Percentiles rank a stretch among this genome's conserved stretches.
Conservation (phyloP, 1,139 yeast species). For the Meyerozyma carpophila region DNA sequence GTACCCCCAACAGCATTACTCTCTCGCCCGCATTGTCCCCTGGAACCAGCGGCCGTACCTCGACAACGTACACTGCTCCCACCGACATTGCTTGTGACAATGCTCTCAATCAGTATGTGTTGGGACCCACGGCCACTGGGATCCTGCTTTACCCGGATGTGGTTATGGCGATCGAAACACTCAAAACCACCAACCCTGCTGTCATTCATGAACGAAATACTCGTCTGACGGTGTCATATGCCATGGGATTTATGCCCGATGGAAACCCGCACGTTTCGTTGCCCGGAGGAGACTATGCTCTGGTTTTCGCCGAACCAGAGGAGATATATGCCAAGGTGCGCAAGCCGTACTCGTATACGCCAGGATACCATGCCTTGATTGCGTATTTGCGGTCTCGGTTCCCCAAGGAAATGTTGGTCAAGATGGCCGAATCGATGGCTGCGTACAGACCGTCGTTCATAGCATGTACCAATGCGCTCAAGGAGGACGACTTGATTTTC, state of each 20-base stretch:
- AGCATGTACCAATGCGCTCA: slow-evolving; percentile 83
- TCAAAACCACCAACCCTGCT: slow-evolving; percentile 36
- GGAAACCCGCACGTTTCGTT: slow-evolving; percentile 19
- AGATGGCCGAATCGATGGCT: slow-evolving; percentile 87
- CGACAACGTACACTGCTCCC: background rate
- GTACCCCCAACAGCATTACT: slow-evolving; percentile 34
- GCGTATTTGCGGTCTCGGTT: slow-evolving; percentile 71
- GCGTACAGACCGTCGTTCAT: slow-evolving; percentile 86
- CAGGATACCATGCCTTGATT: slow-evolving; percentile 81
- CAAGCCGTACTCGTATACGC: slow-evolving; percentile 80
- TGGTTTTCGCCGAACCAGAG: slow-evolving; percentile 58
- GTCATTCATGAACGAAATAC: slow-evolving; percentile 35
- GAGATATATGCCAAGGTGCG: slow-evolving; percentile 74
- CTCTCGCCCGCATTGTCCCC: slow-evolving; percentile 39
- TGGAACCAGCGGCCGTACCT: background rate
- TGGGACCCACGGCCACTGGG: slow-evolving; percentile 42
- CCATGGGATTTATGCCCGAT: slow-evolving; percentile 46
- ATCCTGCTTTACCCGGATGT: slow-evolving; percentile 50
- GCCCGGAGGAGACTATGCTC: slow-evolving; percentile 15
- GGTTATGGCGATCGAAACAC: slow-evolving; percentile 41
- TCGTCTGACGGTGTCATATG: slow-evolving; percentile 46
- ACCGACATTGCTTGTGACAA: slow-evolving; percentile 29
- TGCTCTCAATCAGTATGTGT: slow-evolving; percentile 53
- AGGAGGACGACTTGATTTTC: slow-evolving; percentile 86
- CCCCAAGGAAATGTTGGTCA: slow-evolving; percentile 61